Evolutionary conservation across 2,329 filamentous ascomycete genomes (phyloP).

Genomic region (Cryoendolithus antarcticus): DNA sequence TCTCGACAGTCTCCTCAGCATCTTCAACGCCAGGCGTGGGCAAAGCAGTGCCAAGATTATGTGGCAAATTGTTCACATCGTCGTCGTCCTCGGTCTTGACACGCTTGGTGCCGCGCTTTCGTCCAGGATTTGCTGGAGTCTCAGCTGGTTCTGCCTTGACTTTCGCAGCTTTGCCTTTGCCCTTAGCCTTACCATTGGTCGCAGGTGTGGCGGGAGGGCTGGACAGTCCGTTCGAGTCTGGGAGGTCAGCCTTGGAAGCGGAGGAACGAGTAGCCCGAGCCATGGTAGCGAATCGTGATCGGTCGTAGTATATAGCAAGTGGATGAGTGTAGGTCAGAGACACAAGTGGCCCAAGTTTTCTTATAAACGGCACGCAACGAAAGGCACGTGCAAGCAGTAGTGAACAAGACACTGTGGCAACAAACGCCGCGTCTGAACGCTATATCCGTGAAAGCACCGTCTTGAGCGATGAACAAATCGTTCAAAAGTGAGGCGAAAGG

Average conservation of each 20-base stretch:
- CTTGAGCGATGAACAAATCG: not conserved
- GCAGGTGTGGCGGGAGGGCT: constrained; percentile 31
- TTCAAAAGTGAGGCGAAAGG: not conserved
- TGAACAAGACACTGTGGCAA: too few species aligned
- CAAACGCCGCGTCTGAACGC: not conserved
- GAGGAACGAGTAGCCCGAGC: constrained; percentile 16
- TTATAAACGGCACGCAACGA: too few species aligned
- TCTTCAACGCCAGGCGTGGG: constrained; percentile 17
- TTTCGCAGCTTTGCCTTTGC: constrained; percentile 6
- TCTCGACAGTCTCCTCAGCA: constrained; percentile 9
- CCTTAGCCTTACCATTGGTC: constrained; percentile 14
- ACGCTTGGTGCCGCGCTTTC: constrained; percentile 27
- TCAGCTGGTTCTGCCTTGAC: constrained; percentile 12
- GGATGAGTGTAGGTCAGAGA: not conserved
- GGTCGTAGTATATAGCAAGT: not conserved
- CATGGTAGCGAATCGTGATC: constrained; percentile 17
- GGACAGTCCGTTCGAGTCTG: constrained; percentile 27
- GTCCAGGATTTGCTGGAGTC: constrained; percentile 14
- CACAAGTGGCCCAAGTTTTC: not conserved
- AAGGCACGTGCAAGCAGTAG: too few species aligned
- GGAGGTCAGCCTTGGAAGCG: constrained; percentile 7
- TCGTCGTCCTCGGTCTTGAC: constrained; percentile 24
- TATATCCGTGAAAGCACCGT: not conserved
- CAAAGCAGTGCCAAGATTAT: constrained; percentile 38
- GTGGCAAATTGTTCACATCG: constrained; percentile 39